phyloP scores from a whole-genome alignment of 495 filamentous ascomycete species.

The Tuber microsphaerosporum region DNA sequence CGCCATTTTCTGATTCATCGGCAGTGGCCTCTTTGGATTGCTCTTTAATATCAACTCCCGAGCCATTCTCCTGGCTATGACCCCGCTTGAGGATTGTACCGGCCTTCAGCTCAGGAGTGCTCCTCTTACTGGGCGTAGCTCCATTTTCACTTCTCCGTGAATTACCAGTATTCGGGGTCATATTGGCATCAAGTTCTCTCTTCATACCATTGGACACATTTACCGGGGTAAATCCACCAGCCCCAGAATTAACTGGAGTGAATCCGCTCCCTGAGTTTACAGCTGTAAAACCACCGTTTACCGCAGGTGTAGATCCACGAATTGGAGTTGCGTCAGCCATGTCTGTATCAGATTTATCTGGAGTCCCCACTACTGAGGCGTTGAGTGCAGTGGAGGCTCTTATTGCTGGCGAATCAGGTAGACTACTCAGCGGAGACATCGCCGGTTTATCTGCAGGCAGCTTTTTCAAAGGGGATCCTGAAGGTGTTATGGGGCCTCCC shows the following conservation, averaged over 20 bases:
- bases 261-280: conserved; percentile 68
- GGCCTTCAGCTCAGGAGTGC: conserved; percentile 53
- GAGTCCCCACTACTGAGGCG: conserved; percentile 53
- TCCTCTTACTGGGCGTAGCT: conserved; percentile 40
- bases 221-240: conserved; percentile 53
- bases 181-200: conserved; percentile 43
- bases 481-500: conserved; percentile 87
- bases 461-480: conserved; percentile 80
- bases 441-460: conserved; percentile 62
- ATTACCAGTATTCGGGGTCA: conserved; percentile 45
- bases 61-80: conserved; percentile 63
- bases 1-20: conserved; percentile 63
- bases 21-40: conserved; percentile 42
- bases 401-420: conserved; percentile 63
- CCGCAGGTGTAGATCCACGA: conserved; percentile 42
- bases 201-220: conserved; percentile 45
- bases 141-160: conserved; percentile 45
- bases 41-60: conserved; percentile 29
- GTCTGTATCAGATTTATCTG: conserved; percentile 39
- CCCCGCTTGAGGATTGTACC: conserved; percentile 68
- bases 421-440: conserved; percentile 43
- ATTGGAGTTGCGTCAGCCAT: conserved; percentile 42
- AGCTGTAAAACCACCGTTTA: conserved; percentile 70
- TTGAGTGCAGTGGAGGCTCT: conserved; percentile 62
- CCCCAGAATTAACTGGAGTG: conserved; percentile 63